Evolutionary conservation across 2,329 filamentous ascomycete genomes (phyloP).

Genomic region (Xylariaceae sp.): DNA sequence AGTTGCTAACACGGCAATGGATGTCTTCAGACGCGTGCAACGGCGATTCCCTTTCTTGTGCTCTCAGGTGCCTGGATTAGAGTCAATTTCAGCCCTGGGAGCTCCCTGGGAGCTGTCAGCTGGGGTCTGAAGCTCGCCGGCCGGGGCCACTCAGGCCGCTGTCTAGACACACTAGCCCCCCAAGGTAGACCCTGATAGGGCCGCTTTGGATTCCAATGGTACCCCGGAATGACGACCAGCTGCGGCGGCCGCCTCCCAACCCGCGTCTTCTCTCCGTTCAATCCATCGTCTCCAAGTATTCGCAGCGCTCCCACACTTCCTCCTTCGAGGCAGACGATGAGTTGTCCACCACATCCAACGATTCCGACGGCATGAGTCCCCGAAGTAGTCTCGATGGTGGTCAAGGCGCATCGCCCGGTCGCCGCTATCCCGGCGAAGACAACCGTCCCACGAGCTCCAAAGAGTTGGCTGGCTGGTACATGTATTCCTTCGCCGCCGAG

Average conservation of each 20-base stretch:
- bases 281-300: slow-evolving; percentile 51
- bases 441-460: slow-evolving; percentile 79
- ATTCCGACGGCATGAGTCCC: slow-evolving; percentile 37
- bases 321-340: slow-evolving; percentile 70
- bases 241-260: slow-evolving; percentile 37
- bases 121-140: no score
- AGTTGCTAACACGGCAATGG: no score
- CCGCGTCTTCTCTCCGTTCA: slow-evolving; percentile 46
- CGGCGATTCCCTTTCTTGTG: no score
- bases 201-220: slow-evolving; percentile 28
- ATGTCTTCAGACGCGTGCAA: no score
- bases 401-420: slow-evolving; percentile 29
- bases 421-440: slow-evolving; percentile 78
- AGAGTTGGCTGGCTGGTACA: slow-evolving; percentile 92
- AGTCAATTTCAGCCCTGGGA: no score
- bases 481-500: slow-evolving; percentile 93
- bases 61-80: no score
- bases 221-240: slow-evolving; percentile 30
- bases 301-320: slow-evolving; percentile 56
- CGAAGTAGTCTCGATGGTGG: slow-evolving; percentile 35
- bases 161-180: background rate
- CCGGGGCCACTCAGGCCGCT: background rate
- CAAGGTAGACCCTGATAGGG: no score
- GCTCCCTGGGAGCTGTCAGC: no score
- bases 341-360: slow-evolving; percentile 44